Percentiles rank a stretch among this genome's conserved stretches.
These are phyloP conservation scores for Salmacisia buchloeana DNA, from an alignment of 1,284 basidiomycete genomes.

Conservation along the genomic window DNA sequence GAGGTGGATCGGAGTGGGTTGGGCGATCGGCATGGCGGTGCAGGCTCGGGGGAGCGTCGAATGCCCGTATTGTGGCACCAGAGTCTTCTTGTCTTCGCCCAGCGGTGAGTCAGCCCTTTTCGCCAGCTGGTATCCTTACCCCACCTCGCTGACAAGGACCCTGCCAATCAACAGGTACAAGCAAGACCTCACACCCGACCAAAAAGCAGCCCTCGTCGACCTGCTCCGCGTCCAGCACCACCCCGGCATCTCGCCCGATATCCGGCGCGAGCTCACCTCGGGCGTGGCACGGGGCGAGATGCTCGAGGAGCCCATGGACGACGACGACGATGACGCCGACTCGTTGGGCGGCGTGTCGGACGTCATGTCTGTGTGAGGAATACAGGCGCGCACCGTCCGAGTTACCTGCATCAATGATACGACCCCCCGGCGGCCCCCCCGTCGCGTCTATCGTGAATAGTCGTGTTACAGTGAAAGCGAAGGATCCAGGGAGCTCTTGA, in stretches of 20 bases:
- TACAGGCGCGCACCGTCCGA: too few relatives aligned
- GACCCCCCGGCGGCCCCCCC: too few relatives aligned
- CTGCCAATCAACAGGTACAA: slow-evolving; percentile 67
- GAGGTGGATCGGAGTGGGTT: slow-evolving; percentile 28
- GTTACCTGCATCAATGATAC: too few relatives aligned
- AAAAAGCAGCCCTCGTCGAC: slow-evolving; percentile 94
- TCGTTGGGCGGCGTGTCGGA: slow-evolving; percentile 19
- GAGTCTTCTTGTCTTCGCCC: slow-evolving; percentile 85
- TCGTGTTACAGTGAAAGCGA: too few relatives aligned
- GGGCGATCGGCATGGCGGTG: too few relatives aligned
- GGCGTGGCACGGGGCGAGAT: slow-evolving; percentile 56
- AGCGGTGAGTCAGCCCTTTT: slow-evolving; percentile 60
- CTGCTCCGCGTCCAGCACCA: slow-evolving; percentile 82
- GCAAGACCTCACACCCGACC: slow-evolving; percentile 91
- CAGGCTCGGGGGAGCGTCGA: slow-evolving; percentile 29
- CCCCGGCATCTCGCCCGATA: slow-evolving; percentile 79
- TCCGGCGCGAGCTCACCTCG: slow-evolving; percentile 69
- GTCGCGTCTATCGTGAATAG: too few relatives aligned
- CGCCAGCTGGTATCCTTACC: background rate
- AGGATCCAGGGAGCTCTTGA: too few relatives aligned
- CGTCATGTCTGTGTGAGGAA: slow-evolving; percentile 34
- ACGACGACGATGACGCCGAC: slow-evolving; percentile 24
- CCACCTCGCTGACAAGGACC: background rate
- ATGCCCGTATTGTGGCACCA: slow-evolving; percentile 96
- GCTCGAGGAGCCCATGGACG: slow-evolving; percentile 45